A percentile compares a stretch with the other conserved stretches of the same genome.
phyloP scores from a whole-genome alignment of 495 filamentous ascomycete genomes.

The Penicillium antarcticum region DNA sequence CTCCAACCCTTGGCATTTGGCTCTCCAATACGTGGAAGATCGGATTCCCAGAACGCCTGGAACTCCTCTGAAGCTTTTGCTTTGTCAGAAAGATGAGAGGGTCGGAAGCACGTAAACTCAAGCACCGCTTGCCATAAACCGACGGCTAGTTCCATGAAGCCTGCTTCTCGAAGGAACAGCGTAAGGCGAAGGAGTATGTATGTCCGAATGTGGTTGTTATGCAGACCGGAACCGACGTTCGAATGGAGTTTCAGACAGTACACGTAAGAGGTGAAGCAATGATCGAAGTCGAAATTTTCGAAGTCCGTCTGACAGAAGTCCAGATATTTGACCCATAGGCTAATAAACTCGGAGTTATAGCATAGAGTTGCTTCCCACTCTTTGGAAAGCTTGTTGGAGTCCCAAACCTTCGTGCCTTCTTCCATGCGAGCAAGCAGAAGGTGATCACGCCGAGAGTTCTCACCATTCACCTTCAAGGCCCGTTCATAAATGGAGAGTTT shows the following conservation, averaged over 20 bases:
- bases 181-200: conserved; percentile 76
- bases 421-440: conserved; percentile 67
- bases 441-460: conserved; percentile 43
- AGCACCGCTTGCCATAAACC: conserved; percentile 82
- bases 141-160: conserved; percentile 72
- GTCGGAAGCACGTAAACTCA: conserved; percentile 67
- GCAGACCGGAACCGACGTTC: conserved; percentile 16
- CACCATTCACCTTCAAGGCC: conserved; percentile 57
- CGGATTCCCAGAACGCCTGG: conserved; percentile 81
- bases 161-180: conserved; percentile 71
- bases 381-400: conserved; percentile 52
- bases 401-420: conserved; percentile 72
- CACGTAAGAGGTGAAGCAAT: conserved; percentile 52
- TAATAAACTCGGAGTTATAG: conserved; percentile 54
- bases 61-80: conserved; percentile 45
- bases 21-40: conserved; percentile 79
- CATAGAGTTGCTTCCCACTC: conserved; percentile 63
- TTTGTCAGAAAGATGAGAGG: conserved; percentile 19
- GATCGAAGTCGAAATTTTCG: conserved; percentile 64
- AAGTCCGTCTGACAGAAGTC: conserved; percentile 72
- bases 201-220: conserved; percentile 49
- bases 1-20: conserved; percentile 66
- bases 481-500: conserved; percentile 79
- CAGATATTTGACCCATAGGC: conserved; percentile 71
- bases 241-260: conserved; percentile 53